Evolutionary conservation across 1,284 basidiomycete genomes (phyloP), one percentile per base, ranked within the genome.

Genomic region (Mycosarcoma maydis): DNA sequence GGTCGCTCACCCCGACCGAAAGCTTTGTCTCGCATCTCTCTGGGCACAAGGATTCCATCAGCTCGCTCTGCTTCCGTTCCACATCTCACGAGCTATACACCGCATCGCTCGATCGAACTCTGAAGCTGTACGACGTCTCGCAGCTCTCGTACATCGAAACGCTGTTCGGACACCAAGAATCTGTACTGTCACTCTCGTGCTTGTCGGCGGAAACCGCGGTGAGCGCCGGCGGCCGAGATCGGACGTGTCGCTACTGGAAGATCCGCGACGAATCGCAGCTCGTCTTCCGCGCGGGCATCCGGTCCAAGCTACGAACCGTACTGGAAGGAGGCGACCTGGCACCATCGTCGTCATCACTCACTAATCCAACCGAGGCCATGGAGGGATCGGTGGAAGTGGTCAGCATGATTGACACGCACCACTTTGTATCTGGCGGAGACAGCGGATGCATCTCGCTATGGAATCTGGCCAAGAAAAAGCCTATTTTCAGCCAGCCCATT

Each of bases 141-240:
- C 89, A 90, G 0, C 88, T 96, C 84, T 92, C 91, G 5, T 94
- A 95, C 78, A 90, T 98, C 56, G 96, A 99, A 82, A 98, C 95
- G 11, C 86, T 98, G 8, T 99, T 97, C 80, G 95, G 95, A 1
- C 95, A 99, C 80, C 96, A 98, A 84, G 95, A 98, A 78, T 86
- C 88, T 20, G 88, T 96, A 22, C 84, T 91, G 11, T 85, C 85
- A 5, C 81, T 99, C 2, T 91, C 94, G 67, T 86, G 91, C 1
- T 86, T 98, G 6, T 87, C 90, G 24, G 88, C 88, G 3, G 93
- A 97, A 76, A 88, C 89, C 0, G 92, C 90, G 9, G 88, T 98
- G 9, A 93, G 90, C 32, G 90, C 90, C 0, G 95, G 96, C 10
- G 91, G 89, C 1, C 85, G 94, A 23, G 95, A 99, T 84, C 90